Evolutionary conservation across 768 basidiomycete species (phyloP).

Genomic region (Hemileccinum rubropunctum): DNA sequence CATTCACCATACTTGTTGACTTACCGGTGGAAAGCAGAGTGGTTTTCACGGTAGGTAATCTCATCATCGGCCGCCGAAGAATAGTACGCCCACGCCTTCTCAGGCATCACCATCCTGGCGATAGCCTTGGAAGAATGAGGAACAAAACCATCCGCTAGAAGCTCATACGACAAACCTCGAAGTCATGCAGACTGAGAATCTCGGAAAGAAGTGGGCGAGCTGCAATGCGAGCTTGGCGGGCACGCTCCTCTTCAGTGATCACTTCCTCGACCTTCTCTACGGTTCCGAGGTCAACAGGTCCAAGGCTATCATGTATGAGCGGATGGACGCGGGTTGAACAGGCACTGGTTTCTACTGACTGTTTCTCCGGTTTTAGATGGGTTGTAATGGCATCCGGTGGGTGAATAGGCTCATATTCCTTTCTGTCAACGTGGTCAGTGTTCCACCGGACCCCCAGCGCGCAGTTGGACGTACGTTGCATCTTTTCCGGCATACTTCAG

Average conservation of each 20-base stretch:
- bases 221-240: conserved; percentile 56
- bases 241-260: conserved; percentile 70
- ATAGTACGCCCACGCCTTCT: conserved; percentile 96
- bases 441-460: neutral
- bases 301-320: conserved; percentile 47
- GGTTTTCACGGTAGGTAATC: conserved; percentile 87
- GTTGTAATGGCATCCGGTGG: conserved; percentile 78
- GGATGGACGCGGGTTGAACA: neutral
- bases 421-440: conserved; percentile 35
- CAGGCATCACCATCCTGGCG: conserved; percentile 75
- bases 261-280: conserved; percentile 60
- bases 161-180: conserved; percentile 57
- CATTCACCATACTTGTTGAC: neutral
- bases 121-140: conserved; percentile 56
- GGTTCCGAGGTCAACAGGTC: conserved; percentile 67
- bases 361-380: conserved; percentile 81
- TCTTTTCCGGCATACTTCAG: conserved; percentile 89
- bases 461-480: conserved; percentile 61
- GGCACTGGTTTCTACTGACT: conserved; percentile 41
- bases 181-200: conserved; percentile 90
- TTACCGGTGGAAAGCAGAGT: conserved; percentile 86
- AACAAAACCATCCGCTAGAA: neutral
- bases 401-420: conserved; percentile 87
- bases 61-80: conserved; percentile 97
- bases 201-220: conserved; percentile 72